Evolutionary conservation across 768 basidiomycete species (phyloP).

Genomic region (Lentinus brumalis): DNA sequence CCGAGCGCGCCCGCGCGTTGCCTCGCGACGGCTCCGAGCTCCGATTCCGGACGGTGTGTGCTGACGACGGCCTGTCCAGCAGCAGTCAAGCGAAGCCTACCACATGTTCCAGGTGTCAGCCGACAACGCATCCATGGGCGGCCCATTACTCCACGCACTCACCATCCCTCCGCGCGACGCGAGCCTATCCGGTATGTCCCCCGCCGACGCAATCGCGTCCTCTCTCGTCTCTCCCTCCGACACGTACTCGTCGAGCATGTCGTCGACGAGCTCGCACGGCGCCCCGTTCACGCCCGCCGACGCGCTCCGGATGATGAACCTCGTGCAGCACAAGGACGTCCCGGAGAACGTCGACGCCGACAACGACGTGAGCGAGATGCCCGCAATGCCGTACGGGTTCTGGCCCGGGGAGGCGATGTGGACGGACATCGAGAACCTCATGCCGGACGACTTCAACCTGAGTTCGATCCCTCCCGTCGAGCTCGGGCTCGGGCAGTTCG

Average conservation of each 20-base stretch:
- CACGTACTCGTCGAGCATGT: constrained; percentile 46
- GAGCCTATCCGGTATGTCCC: constrained; percentile 24
- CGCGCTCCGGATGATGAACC: constrained; percentile 29
- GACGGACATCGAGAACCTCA: constrained; percentile 41
- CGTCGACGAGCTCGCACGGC: constrained; percentile 50
- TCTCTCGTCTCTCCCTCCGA: constrained; percentile 53
- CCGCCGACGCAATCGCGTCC: constrained; percentile 38
- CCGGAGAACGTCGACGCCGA: constrained; percentile 35
- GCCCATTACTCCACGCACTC: constrained; percentile 52
- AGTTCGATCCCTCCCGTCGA: constrained; percentile 65
- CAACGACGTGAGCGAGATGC: constrained; percentile 19
- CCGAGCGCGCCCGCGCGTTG: neutral
- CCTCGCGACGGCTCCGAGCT: neutral
- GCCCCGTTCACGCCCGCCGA: constrained; percentile 53
- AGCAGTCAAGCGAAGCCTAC: constrained; percentile 6
- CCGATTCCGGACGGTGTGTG: neutral
- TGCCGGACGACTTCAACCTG: constrained; percentile 69
- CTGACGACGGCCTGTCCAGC: neutral
- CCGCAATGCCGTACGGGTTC: constrained; percentile 26
- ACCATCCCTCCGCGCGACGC: constrained; percentile 41
- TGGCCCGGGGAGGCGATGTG: constrained; percentile 34
- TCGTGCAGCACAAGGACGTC: constrained; percentile 32
- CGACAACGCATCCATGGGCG: constrained; percentile 22
- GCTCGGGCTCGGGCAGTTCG: constrained; percentile 53
- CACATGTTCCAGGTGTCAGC: constrained; percentile 13